Evolutionary conservation across 306 rosid species (phyloP).

Genomic region (Begonia masoniana): DNA sequence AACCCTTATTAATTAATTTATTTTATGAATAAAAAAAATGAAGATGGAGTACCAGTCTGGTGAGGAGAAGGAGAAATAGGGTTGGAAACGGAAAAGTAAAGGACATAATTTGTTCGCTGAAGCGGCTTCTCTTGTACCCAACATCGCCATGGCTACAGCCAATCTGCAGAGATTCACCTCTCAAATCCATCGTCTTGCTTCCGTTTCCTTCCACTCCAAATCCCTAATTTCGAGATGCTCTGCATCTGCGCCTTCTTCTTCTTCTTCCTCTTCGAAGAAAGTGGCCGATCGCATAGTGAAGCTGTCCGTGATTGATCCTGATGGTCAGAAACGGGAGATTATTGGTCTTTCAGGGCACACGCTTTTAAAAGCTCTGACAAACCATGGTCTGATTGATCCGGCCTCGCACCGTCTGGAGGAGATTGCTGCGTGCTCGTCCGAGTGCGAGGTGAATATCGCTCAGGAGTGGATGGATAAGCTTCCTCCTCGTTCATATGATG

Average conservation of each 20-base stretch:
- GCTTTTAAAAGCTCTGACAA: slow-evolving; percentile 59
- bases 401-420: slow-evolving; percentile 85
- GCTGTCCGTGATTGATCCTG: slow-evolving; percentile 59
- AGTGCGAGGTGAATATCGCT: slow-evolving; percentile 91
- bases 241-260: slow-evolving; percentile 18
- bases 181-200: slow-evolving; percentile 40
- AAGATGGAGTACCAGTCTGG: too few relatives aligned
- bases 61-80: too few relatives aligned
- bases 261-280: slow-evolving; percentile 26
- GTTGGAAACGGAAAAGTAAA: too few relatives aligned
- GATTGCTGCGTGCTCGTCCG: slow-evolving; percentile 85
- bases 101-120: too few relatives aligned
- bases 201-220: slow-evolving; percentile 41
- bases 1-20: too few relatives aligned
- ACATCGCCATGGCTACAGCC: slow-evolving; percentile 57
- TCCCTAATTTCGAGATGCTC: slow-evolving; percentile 42
- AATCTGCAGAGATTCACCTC: slow-evolving; percentile 40
- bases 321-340: slow-evolving; percentile 56
- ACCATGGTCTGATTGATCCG: slow-evolving; percentile 68
- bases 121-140: too few relatives aligned
- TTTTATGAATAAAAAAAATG: too few relatives aligned
- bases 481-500: slow-evolving; percentile 72
- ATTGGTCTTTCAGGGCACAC: slow-evolving; percentile 80
- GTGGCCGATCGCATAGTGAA: slow-evolving; percentile 77
- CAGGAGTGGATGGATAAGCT: slow-evolving; percentile 87